Evolutionary conservation across 2,329 filamentous ascomycete species (phyloP), one percentile per base, ranked within the genome.

Genomic region (Dissoconium aciculare): DNA sequence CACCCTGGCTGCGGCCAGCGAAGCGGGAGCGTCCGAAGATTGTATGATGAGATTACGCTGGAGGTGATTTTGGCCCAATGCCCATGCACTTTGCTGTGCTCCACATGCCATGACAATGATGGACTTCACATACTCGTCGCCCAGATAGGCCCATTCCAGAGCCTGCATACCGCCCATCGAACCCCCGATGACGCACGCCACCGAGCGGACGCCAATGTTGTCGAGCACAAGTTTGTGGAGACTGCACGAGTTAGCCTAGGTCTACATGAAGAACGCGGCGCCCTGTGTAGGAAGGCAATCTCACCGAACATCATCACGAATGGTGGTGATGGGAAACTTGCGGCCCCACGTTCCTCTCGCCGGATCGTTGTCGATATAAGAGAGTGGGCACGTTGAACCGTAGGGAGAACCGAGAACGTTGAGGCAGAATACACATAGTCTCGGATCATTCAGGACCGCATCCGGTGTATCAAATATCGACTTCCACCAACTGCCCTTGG

Each of bases 131-230:
- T 84, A 87, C 39, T 81, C 71, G 43, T 72, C 80, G 42, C 85
- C 87, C 48, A 85, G 73, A 53, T 87, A 94, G 13, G 80, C 78
- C 73, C 80, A 87, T 54, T 87, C 80, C 2, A 87, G 62, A 10
- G 83, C 78, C 37, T 83, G 71, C 79, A 85, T 85, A 41, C 80
- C 80, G 13, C 80, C 80, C 54, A 87, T 78, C n/a, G 79, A 85
- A 11, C 80, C 80, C 36, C 80, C 80, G 38, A 87, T 64, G 5
- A 82, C 79, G 15, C 74, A 72, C 4, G 79, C 79, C 25, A 85
- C 61, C 49, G 81, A 75, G 42, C 66, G 69, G 23, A 87, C 73
- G n/a, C 78, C 80, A n/a, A 87, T 57, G 31, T 83, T 77, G 46
- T 84, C 78, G 19, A 23, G 19, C 8, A 23, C 19, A n/a, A n/a